Base-by-base conservation (phyloP, 179 eudicot genomes). In the Spinacia oleracea region DNA sequence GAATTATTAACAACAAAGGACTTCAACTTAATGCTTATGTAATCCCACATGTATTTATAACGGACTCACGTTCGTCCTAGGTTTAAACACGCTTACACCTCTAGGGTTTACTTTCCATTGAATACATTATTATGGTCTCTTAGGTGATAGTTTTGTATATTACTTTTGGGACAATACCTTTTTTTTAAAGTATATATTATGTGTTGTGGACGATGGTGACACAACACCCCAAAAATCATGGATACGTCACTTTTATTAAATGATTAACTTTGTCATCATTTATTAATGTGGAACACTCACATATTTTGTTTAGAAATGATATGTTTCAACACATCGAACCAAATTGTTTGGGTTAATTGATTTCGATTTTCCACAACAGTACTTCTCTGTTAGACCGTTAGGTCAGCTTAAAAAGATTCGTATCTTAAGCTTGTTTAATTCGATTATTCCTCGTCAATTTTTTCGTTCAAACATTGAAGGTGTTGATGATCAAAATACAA, bases 11-110 rank as follows among this genome's bases (percentile, higher is more conserved):
- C 77, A 38, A 29, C 38, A 48, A 73, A 58, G 34, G 48, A 7
- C 42, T 68, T 81, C 77, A 85, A 79, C 84, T 81, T 21, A 34
- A 53, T 77, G 77, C 75, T 83, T 82, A 71, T 82, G 87, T 71
- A 82, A 75, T 79, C 84, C 84, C 89, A 86, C 89, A 82, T 86
- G 85, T 55, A 34, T 12, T 50, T 46, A 50, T 34, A 59, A 43
- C 74, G 48, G 62, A 74, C 67, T 75, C 78, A 74, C 62, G 79
- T 74, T 18, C 14, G 50, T 79, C 60, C 11, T 79, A 16, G 63
- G 34, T 50, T 16, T 4, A 51, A 42, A 21, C 42, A 69, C 27
- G 67, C 71, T 25, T 67, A 32, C 56, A 71, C 40, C 11, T 75
- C 21, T 56, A 31, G 51, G 35, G 48, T 50, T 43, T 55, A 62